A percentile compares a stretch with the other conserved stretches of the same genome.
phyloP scores from a whole-genome alignment of 768 basidiomycete genomes.

The Cystofilobasidium ferigula region DNA sequence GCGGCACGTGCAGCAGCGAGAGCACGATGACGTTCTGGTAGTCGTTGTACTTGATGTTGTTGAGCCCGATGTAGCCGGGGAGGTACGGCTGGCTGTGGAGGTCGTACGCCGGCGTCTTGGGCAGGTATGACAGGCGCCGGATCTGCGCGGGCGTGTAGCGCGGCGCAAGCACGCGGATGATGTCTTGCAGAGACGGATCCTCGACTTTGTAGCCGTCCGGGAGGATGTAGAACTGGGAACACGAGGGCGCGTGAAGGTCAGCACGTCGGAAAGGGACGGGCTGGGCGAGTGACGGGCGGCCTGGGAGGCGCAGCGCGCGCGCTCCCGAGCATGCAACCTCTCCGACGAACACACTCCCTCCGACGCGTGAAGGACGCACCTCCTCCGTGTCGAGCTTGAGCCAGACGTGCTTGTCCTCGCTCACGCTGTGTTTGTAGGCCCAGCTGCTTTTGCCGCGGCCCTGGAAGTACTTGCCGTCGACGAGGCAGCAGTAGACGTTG shows the following conservation, averaged over 20 bases:
- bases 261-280: too few relatives aligned
- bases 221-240: constrained; percentile 81
- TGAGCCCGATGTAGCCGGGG: constrained; percentile 88
- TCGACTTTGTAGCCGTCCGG: constrained; percentile 95
- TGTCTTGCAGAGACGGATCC: constrained; percentile 93
- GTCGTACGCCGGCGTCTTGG: constrained; percentile 66
- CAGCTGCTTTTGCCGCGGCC: constrained; percentile 86
- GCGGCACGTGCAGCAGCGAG: constrained; percentile 76
- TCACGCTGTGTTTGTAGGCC: constrained; percentile 93
- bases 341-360: background rate
- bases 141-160: constrained; percentile 60
- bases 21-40: constrained; percentile 97
- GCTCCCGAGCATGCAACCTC: background rate
- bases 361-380: constrained; percentile 43
- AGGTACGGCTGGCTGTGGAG: constrained; percentile 68
- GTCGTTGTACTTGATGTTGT: constrained; percentile 95
- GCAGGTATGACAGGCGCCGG: constrained; percentile 36
- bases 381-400: constrained; percentile 89
- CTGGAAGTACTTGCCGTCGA: constrained; percentile 98
- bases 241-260: too few relatives aligned
- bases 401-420: constrained; percentile 97
- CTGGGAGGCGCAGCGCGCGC: too few relatives aligned
- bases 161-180: constrained; percentile 77
- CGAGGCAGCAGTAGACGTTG: constrained; percentile 94
- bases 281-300: too few relatives aligned